Conservation (phyloP, 345 rosid species). For the Jatropha curcas region DNA sequence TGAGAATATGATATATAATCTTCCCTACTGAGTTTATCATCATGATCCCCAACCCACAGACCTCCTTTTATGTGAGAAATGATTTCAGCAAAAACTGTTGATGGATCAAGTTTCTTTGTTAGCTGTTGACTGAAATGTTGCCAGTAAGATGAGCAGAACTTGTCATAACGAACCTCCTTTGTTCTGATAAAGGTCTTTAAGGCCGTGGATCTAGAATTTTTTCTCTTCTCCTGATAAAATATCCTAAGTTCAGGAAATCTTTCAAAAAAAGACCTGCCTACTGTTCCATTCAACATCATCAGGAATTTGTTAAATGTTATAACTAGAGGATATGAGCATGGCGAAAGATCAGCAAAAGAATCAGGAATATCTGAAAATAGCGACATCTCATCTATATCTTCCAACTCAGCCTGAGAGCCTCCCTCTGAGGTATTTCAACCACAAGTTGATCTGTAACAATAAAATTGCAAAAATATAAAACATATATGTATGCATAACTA, state of each 20-base stretch:
- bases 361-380: constrained; percentile 44
- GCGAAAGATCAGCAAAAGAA: constrained; percentile 38
- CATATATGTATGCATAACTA: no score
- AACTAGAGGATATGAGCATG: constrained; percentile 47
- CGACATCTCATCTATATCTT: constrained; percentile 34
- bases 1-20: constrained; percentile 41
- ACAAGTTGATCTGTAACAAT: constrained; percentile 32
- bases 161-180: constrained; percentile 46
- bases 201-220: constrained; percentile 23
- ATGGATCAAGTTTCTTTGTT: constrained; percentile 42
- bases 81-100: constrained; percentile 50
- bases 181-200: constrained; percentile 36
- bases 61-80: constrained; percentile 59
- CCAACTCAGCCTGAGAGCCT: constrained; percentile 16
- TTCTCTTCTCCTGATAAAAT: constrained; percentile 14
- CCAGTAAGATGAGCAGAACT: constrained; percentile 50
- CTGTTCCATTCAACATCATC: constrained; percentile 55
- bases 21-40: constrained; percentile 32
- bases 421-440: constrained; percentile 26
- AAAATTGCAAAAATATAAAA: background rate
- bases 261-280: constrained; percentile 49
- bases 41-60: constrained; percentile 16
- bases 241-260: constrained; percentile 40
- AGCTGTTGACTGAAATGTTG: constrained; percentile 39
- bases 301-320: constrained; percentile 54